phyloP scores from a whole-genome alignment of 2,329 filamentous ascomycete genomes.

The Nemania serpens region DNA sequence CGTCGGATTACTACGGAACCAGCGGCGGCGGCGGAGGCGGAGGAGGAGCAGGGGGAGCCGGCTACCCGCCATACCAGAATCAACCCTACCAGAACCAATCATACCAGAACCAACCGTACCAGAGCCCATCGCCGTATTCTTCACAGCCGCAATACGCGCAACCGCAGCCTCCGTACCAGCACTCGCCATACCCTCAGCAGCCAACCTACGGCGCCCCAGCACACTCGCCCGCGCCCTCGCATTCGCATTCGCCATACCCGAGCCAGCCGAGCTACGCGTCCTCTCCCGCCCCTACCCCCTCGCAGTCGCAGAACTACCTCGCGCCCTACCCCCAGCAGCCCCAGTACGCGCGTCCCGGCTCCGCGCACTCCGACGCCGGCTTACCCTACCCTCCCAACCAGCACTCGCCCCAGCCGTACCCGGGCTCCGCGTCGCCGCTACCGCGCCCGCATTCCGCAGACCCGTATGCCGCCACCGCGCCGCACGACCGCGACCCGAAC shows the following conservation, averaged over 20 bases:
- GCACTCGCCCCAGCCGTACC: slow-evolving; percentile 17
- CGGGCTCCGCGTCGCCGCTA: slow-evolving; percentile 21
- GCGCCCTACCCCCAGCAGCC: slow-evolving; percentile 35
- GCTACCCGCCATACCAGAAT: slow-evolving; percentile 27
- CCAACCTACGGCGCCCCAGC: slow-evolving; percentile 18
- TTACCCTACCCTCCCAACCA: background rate
- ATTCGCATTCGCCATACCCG: slow-evolving; percentile 28
- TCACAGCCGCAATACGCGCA: slow-evolving; percentile 32
- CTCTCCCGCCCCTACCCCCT: slow-evolving; percentile 15
- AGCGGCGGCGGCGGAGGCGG: slow-evolving; percentile 27
- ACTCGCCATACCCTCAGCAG: slow-evolving; percentile 26
- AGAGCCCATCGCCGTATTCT: slow-evolving; percentile 29
- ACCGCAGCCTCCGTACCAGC: slow-evolving; percentile 23
- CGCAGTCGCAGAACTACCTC: slow-evolving; percentile 31
- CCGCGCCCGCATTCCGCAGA: slow-evolving; percentile 39
- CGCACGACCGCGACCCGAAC: slow-evolving; percentile 26
- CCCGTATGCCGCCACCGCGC: slow-evolving; percentile 17
- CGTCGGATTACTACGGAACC: slow-evolving; percentile 40
- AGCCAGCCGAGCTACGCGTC: slow-evolving; percentile 30
- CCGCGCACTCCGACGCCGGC: slow-evolving; percentile 35
- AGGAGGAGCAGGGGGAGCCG: slow-evolving; percentile 8
- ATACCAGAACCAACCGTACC: slow-evolving; percentile 20
- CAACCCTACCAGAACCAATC: slow-evolving; percentile 29
- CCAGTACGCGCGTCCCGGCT: slow-evolving; percentile 37
- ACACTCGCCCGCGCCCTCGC: slow-evolving; percentile 8